These are phyloP conservation scores for Saksenaea vasiformis DNA, from an alignment of 371 early-diverging fungal species.

Conservation along the genomic window DNA sequence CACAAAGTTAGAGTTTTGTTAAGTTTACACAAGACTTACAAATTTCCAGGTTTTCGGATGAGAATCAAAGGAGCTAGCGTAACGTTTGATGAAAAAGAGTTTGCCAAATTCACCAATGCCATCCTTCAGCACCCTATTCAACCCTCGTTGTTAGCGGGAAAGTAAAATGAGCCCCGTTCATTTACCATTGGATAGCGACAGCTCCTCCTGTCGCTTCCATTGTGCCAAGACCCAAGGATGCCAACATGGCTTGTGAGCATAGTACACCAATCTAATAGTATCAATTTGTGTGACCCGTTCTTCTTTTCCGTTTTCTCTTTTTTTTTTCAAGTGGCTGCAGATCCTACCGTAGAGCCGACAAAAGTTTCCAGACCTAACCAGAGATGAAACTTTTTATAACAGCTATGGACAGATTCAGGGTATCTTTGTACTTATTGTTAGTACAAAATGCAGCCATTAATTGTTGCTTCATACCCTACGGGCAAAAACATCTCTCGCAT, in stretches of 20 bases:
- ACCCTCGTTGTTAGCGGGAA: neutral
- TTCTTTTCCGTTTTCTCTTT: neutral
- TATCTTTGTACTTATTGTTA: constrained; percentile 26
- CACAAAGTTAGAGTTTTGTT: neutral
- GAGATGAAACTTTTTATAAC: constrained; percentile 62
- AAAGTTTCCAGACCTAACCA: constrained; percentile 70
- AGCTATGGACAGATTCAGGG: constrained; percentile 53
- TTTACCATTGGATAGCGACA: constrained; percentile 71
- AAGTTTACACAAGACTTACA: constrained; percentile 30
- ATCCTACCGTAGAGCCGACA: constrained; percentile 60
- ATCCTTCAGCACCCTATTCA: constrained; percentile 66
- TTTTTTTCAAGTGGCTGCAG: neutral
- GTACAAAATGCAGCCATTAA: neutral
- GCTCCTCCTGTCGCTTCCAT: constrained; percentile 65
- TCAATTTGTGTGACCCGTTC: neutral
- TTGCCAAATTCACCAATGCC: constrained; percentile 75
- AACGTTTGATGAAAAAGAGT: constrained; percentile 72
- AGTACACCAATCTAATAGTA: constrained; percentile 59
- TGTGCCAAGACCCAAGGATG: constrained; percentile 59
- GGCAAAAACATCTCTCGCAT: constrained; percentile 65
- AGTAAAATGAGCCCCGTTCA: neutral
- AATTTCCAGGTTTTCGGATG: constrained; percentile 78
- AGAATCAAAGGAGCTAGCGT: constrained; percentile 70
- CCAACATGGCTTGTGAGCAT: constrained; percentile 74
- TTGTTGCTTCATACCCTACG: constrained; percentile 51